phyloP scores from a whole-genome alignment of 768 basidiomycete species.

The Boletus rufocinnamomeus region DNA sequence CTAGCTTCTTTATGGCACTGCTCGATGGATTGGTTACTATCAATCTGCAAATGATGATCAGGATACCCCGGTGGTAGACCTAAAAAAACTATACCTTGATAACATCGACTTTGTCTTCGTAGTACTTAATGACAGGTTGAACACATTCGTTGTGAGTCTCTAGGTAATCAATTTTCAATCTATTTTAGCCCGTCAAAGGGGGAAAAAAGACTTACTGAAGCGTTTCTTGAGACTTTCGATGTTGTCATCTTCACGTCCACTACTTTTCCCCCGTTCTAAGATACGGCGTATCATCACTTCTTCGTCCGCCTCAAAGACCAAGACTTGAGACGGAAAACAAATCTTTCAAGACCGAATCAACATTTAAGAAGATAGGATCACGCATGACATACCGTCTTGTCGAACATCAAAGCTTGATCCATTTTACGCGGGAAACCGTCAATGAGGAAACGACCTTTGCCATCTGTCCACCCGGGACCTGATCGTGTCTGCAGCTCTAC shows the following conservation, averaged over 20 bases:
- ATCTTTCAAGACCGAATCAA: conserved; percentile 49
- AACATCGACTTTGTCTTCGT: conserved; percentile 66
- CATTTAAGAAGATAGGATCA: not conserved
- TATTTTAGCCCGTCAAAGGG: not conserved
- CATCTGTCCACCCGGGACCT: conserved; percentile 64
- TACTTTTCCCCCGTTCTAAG: conserved; percentile 88
- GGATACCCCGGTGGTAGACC: not conserved
- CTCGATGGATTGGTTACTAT: conserved; percentile 67
- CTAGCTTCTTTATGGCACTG: conserved; percentile 67
- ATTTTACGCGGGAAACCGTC: conserved; percentile 99
- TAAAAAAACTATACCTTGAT: conserved; percentile 55
- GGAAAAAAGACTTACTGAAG: conserved; percentile 62
- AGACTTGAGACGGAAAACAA: conserved; percentile 73
- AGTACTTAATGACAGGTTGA: conserved; percentile 93
- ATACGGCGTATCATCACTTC: conserved; percentile 85
- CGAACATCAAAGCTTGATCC: conserved; percentile 95
- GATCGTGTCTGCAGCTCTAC: conserved; percentile 50
- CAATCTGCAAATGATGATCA: conserved; percentile 49
- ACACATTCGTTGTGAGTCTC: conserved; percentile 85
- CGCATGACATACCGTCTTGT: conserved; percentile 63
- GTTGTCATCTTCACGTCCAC: conserved; percentile 96
- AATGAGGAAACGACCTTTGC: conserved; percentile 85
- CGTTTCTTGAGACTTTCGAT: conserved; percentile 91
- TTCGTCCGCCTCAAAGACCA: conserved; percentile 88
- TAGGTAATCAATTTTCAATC: conserved; percentile 27